These are phyloP conservation scores for Guadua angustifolia DNA, from an alignment of 176 grass and related monocot genomes.

Conservation along the genomic window DNA sequence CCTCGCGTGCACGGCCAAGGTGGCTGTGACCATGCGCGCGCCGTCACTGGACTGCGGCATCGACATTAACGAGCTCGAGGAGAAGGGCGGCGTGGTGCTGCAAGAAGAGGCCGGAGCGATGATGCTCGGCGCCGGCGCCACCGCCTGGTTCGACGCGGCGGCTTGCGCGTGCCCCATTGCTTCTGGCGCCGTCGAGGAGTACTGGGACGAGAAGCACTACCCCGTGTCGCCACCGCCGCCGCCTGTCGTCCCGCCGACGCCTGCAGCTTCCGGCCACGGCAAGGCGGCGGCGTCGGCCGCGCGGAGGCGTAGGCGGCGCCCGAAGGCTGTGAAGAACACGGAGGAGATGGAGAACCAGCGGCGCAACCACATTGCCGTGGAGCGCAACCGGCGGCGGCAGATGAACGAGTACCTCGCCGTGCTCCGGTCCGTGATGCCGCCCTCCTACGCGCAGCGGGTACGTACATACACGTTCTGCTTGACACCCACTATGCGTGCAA, in stretches of 20 bases:
- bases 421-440: constrained; percentile 88
- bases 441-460: constrained; percentile 89
- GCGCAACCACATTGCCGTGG: constrained; percentile 87
- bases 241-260: not conserved
- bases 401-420: constrained; percentile 97
- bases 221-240: constrained; percentile 13
- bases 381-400: constrained; percentile 92
- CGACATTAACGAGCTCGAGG: constrained; percentile 47
- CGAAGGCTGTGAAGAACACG: constrained; percentile 52
- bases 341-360: constrained; percentile 62
- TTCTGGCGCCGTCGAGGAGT: constrained; percentile 20
- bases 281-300: constrained; percentile 14
- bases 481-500: not conserved
- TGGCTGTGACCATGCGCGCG: not conserved
- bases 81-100: constrained; percentile 46
- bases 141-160: constrained; percentile 33
- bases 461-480: not conserved
- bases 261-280: not conserved
- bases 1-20: constrained; percentile 23
- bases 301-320: constrained; percentile 31
- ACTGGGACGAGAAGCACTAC: constrained; percentile 29
- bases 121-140: not conserved
- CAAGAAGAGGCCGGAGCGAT: constrained; percentile 21
- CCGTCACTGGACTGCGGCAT: constrained; percentile 37
- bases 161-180: constrained; percentile 27